phyloP scores from a whole-genome alignment of 352 stramenopile species.

The Phytophthora europaea region DNA sequence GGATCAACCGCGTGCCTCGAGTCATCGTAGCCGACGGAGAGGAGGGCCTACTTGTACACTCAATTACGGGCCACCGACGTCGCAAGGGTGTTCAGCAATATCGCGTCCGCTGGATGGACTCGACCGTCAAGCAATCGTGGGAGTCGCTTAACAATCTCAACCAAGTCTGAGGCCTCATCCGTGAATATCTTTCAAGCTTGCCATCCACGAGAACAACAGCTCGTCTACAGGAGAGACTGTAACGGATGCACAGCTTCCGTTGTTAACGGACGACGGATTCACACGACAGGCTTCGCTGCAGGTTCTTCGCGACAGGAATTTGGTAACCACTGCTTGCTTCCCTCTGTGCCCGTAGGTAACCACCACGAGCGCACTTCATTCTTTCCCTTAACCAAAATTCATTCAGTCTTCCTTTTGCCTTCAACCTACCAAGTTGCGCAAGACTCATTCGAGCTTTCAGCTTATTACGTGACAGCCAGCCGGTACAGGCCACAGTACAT shows the following conservation, averaged over 20 bases:
- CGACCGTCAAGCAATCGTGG: not conserved
- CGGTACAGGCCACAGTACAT: too few relatives aligned
- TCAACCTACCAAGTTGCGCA: not conserved
- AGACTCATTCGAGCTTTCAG: slow-evolving; percentile 7
- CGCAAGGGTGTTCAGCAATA: not conserved
- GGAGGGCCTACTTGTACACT: not conserved
- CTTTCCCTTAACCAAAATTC: slow-evolving; percentile 4
- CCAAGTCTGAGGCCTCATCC: not conserved
- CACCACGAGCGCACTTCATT: not conserved
- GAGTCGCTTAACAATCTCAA: not conserved
- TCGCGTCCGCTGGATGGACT: not conserved
- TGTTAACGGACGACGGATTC: not conserved
- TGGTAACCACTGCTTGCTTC: not conserved
- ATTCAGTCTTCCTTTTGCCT: slow-evolving; percentile 1
- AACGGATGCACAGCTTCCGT: not conserved
- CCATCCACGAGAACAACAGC: not conserved
- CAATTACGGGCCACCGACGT: not conserved
- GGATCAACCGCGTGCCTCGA: not conserved
- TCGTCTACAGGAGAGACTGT: not conserved
- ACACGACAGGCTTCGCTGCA: not conserved
- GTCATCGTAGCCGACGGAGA: not conserved
- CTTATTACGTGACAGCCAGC: not conserved
- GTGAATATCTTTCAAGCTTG: not conserved
- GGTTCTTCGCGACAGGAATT: not conserved
- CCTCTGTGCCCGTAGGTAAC: slow-evolving; percentile 1